A percentile compares a stretch with the other conserved stretches of the same genome.
Evolutionary conservation across 169 alveolate species (phyloP).

Genomic region (Plasmodium knowlesi): DNA sequence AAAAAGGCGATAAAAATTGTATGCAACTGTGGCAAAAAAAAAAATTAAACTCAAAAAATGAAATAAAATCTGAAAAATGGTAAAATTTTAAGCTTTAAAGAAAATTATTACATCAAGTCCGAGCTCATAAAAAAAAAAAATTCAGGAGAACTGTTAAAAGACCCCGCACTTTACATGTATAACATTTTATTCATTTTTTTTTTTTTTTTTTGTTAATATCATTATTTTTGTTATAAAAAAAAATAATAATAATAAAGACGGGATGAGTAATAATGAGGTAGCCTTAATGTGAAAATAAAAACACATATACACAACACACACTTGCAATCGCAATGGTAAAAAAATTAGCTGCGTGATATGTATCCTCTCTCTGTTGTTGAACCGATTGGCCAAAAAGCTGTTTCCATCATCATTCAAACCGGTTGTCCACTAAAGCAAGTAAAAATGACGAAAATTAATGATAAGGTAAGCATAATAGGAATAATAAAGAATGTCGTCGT

Average conservation of each 20-base stretch:
- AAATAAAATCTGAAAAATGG: neutral
- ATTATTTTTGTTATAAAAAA: neutral
- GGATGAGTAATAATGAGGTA: neutral
- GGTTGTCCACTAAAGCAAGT: neutral
- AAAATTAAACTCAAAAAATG: neutral
- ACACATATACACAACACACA: neutral
- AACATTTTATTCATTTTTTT: neutral
- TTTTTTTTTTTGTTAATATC: neutral
- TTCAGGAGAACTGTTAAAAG: neutral
- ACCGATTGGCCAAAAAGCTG: neutral
- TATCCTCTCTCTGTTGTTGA: neutral
- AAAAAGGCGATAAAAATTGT: neutral
- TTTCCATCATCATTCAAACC: neutral
- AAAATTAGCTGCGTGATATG: neutral
- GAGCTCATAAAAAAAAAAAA: neutral
- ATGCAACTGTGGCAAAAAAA: neutral
- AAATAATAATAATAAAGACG: neutral
- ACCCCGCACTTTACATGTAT: neutral
- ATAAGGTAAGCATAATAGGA: neutral
- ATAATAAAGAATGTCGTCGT: neutral
- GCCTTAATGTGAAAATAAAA: neutral
- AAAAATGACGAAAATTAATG: neutral
- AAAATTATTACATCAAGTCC: neutral
- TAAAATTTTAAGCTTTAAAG: neutral
- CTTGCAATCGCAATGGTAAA: neutral